A percentile compares a stretch with the other conserved stretches of the same genome.
These are phyloP conservation scores for Gaultheria prostrata DNA, from an alignment of 148 eudicot genomes.

Conservation along the genomic window DNA sequence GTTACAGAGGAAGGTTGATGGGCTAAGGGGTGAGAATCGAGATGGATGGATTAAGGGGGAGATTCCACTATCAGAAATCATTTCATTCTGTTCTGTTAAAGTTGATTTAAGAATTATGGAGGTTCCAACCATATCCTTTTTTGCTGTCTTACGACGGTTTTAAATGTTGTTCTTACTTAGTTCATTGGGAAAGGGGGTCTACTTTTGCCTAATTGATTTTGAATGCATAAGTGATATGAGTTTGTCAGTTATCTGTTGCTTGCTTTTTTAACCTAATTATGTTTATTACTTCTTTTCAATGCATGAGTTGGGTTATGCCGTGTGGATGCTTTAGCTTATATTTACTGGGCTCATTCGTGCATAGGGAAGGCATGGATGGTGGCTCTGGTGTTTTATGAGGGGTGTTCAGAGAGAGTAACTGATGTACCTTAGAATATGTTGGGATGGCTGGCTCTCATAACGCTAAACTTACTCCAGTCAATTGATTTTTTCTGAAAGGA, in stretches of 20 bases:
- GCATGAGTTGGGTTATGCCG: neutral
- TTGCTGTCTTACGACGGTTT: neutral
- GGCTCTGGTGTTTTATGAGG: neutral
- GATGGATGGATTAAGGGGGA: neutral
- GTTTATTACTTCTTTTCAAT: neutral
- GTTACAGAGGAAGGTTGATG: neutral
- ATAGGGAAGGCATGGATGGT: neutral
- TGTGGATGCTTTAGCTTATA: neutral
- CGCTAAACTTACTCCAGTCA: neutral
- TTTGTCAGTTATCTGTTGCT: neutral
- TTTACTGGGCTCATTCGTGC: neutral
- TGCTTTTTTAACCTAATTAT: neutral
- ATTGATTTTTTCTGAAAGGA: neutral
- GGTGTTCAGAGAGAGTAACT: neutral
- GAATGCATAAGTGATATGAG: neutral
- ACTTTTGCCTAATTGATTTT: neutral
- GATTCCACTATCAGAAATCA: neutral
- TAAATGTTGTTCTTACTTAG: neutral
- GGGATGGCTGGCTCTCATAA: neutral
- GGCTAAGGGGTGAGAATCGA: neutral
- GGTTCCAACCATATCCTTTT: neutral
- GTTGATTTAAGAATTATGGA: neutral
- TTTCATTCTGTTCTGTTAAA: neutral
- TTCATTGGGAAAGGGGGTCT: neutral
- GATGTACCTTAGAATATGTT: neutral